phyloP scores from a whole-genome alignment of 257 asterid species.

The Fraxinus anomala region DNA sequence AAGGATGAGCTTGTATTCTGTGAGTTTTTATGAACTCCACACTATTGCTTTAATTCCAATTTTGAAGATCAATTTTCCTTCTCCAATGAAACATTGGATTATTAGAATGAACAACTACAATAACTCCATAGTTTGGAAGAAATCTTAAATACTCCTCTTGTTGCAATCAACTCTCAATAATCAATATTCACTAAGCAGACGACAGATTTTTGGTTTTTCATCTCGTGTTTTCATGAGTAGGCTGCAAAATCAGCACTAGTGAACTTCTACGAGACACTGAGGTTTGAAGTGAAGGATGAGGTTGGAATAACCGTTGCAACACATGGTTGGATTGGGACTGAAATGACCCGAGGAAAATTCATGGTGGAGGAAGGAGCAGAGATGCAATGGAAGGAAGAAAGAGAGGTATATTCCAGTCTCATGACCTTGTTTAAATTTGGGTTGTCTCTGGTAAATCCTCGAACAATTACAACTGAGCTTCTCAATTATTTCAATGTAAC shows the following conservation, averaged over 20 bases:
- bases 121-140: neutral
- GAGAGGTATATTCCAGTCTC: conserved; percentile 56
- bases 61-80: neutral
- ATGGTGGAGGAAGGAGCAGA: conserved; percentile 94
- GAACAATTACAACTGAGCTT: too few species aligned
- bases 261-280: conserved; percentile 82
- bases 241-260: conserved; percentile 86
- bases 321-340: conserved; percentile 90
- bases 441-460: too few species aligned
- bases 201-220: neutral
- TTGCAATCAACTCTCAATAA: neutral
- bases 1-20: conserved; percentile 91
- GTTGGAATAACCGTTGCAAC: conserved; percentile 87
- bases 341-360: conserved; percentile 69
- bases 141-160: neutral
- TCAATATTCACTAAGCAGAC: neutral
- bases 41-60: neutral
- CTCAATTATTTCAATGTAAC: neutral
- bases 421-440: neutral
- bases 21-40: conserved; percentile 32
- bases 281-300: conserved; percentile 70
- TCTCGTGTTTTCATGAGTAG: conserved; percentile 30
- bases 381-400: conserved; percentile 98
- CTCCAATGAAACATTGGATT: neutral
- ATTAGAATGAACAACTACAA: neutral